Evolutionary conservation across 495 filamentous ascomycete species (phyloP), one percentile per base, ranked within the genome.

Genomic region (Podospora pseudocomata): DNA sequence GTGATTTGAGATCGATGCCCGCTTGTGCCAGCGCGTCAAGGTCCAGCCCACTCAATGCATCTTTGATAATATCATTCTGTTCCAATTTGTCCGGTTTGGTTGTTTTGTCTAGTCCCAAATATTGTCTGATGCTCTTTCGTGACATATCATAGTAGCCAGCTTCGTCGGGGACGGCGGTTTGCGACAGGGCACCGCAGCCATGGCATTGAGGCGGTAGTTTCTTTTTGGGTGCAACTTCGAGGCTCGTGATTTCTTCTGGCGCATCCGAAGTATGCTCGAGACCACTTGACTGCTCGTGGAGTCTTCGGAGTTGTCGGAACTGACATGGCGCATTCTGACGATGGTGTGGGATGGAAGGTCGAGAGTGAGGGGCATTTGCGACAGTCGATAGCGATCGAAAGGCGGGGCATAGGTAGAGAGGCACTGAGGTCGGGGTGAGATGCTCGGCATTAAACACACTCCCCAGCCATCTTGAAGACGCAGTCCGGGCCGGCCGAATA

Each of bases 171-270:
- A 88, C 83, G 2, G 87, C 70, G 0, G 84, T 90, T 73, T 98
- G 95, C 61, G 90, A 85, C 66, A 90, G 86, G 34, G 94, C 96
- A 60, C 95, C 95, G 76, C 95, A 99, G 65, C 95, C 95, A 23
- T 91, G 87, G 75, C 95, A 99, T 71, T 85, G 83, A 4, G 75
- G 68, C 1, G 91, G 91, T 3, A 92, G 77, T 49, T 73, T 65
- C 54, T 71, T 75, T 32, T 64, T 9, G 5, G 39, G 44, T 18
- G 56, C 55, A 15, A 11, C 55, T 3, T 58, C n/a, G 18, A 19
- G 18, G 55, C 9, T 55, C 56, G 32, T 65, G 28, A 23, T n/a
- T 58, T 19, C 27, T 11, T 32, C 54, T n/a, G 61, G 55, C 18
- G 26, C n/a, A 23, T 64, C 70, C 49, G 23, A n/a, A 15, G 11